Evolutionary conservation across 192 early-diverging fungal species (phyloP).

Genomic region (Coemansia guatemalensis): DNA sequence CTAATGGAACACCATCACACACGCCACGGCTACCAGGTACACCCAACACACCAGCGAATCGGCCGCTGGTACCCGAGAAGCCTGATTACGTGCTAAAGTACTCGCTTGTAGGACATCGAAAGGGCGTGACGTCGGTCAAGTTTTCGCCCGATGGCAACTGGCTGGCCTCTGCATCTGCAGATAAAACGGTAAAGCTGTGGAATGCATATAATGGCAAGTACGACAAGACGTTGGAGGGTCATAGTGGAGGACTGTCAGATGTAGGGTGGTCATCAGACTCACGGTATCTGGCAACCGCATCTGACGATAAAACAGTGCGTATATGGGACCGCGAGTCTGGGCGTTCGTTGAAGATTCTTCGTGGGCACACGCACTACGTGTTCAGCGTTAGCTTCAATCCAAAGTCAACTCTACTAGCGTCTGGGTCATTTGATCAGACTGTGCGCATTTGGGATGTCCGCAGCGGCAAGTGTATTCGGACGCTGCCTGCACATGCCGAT

Average conservation of each 20-base stretch:
- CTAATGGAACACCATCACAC: slow-evolving; percentile 4
- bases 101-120: slow-evolving; percentile 91
- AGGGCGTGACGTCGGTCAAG: slow-evolving; percentile 92
- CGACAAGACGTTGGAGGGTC: slow-evolving; percentile 84
- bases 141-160: slow-evolving; percentile 98
- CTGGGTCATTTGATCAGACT: slow-evolving; percentile 97
- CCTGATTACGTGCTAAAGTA: slow-evolving; percentile 87
- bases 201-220: slow-evolving; percentile 83
- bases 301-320: slow-evolving; percentile 93
- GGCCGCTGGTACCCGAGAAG: slow-evolving; percentile 30
- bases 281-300: slow-evolving; percentile 79
- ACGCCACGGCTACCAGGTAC: slow-evolving; percentile 10
- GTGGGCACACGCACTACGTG: slow-evolving; percentile 95
- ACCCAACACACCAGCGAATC: slow-evolving; percentile 14
- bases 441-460: slow-evolving; percentile 96
- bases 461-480: slow-evolving; percentile 89
- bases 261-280: slow-evolving; percentile 96
- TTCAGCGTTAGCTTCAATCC: slow-evolving; percentile 99
- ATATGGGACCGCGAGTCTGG: slow-evolving; percentile 86
- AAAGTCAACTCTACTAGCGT: slow-evolving; percentile 88
- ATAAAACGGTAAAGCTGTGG: slow-evolving; percentile 95
- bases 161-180: slow-evolving; percentile 88
- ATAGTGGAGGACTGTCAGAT: slow-evolving; percentile 92
- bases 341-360: slow-evolving; percentile 70
- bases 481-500: slow-evolving; percentile 92